Base-by-base conservation (phyloP, 768 basidiomycete genomes). In the Leccinum rimulosum region DNA sequence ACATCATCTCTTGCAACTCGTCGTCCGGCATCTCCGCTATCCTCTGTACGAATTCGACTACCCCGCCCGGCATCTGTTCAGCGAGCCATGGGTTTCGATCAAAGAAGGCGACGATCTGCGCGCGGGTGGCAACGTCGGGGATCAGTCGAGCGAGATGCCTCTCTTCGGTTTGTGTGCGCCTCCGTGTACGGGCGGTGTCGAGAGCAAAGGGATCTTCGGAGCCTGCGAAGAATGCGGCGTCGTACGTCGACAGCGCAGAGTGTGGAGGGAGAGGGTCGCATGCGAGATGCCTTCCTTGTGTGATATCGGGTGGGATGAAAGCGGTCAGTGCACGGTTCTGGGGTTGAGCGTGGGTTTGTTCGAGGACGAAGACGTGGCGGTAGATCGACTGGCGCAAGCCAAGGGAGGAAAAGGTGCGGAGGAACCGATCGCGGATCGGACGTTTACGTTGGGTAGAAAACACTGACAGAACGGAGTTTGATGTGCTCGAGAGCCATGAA, bases 231-330 rank as follows among this genome's bases (percentile, higher is more conserved):
- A 95, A 97, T n/a, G 71, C 71, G 4, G 80, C 75, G 61, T 93
- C 80, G 73, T 97, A 97, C 43, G 66, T 69, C 35, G 80, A 88
- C 2, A 84, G 66, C 3, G 81, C 74, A 1, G 81, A 80, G 6
- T 74, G 75, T 0, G 95, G 95, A 0, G 95, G 93, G 3, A 96
- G 76, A 1, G 95, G 95, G 68, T 98, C 96, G 64, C 88, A 97
- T 9, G 88, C 84, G 60, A 91, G 76, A 6, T 84, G 79, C 56
- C 84, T 82, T 12, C 73, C 75, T 5, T 78, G 74, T 12, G 82
- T 72, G 4, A 90, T 77, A 5, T 75, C 65, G 12, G 78, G 75
- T 0, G 92, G 91, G 54, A 95, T 78, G 76, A 94, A 95, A 0
- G 85, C 78, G 52, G 89, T 81, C 10, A 92, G 76, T 8, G 78